Conservation (phyloP, 805 yeast species). For the Myxozyma neglecta region DNA sequence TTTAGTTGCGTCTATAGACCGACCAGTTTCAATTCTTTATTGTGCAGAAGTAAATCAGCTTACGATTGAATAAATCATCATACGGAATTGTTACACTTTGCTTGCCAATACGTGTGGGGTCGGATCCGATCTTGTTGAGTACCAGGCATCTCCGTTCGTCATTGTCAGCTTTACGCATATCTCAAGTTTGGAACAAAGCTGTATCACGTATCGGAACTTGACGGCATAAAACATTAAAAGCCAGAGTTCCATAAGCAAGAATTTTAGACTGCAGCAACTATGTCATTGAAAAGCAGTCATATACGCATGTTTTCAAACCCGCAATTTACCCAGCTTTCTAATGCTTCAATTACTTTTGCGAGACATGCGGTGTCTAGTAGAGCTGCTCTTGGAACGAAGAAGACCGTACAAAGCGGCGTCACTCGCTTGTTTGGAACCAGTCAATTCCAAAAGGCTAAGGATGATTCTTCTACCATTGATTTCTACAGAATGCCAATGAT, state of each 20-base stretch:
- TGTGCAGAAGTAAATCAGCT: too few relatives aligned
- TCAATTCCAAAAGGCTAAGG: slow-evolving; percentile 36
- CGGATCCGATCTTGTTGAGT: slow-evolving; percentile 29
- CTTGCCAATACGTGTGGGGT: slow-evolving; percentile 7
- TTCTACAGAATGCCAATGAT: slow-evolving; percentile 39
- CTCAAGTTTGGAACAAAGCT: slow-evolving; percentile 24
- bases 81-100: background rate
- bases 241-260: slow-evolving; percentile 32
- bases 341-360: background rate
- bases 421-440: slow-evolving; percentile 26
- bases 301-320: background rate
- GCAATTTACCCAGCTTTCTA: slow-evolving; percentile 3
- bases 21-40: too few relatives aligned
- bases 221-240: slow-evolving; percentile 27
- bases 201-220: slow-evolving; percentile 22
- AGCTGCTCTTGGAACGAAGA: background rate
- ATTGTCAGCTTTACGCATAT: slow-evolving; percentile 28
- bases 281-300: background rate
- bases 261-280: slow-evolving; percentile 18
- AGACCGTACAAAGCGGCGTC: background rate
- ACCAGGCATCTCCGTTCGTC: slow-evolving; percentile 32
- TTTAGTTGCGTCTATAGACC: background rate
- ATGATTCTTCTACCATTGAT: slow-evolving; percentile 42
- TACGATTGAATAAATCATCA: background rate
- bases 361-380: slow-evolving; percentile 1